Conservation (phyloP, 805 yeast genomes). For the Barnettozyma californica region DNA sequence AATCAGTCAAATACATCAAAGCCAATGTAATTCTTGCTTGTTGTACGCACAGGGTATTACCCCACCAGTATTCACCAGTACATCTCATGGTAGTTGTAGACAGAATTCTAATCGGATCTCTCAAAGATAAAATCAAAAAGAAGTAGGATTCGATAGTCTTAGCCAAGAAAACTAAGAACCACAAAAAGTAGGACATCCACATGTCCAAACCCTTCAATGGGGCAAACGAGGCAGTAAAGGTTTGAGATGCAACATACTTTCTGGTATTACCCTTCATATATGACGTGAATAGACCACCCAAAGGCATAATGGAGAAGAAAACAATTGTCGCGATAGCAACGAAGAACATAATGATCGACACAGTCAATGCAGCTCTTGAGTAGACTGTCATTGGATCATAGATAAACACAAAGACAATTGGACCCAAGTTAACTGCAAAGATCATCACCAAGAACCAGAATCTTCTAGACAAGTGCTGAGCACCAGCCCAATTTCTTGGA, state of each 20-base stretch:
- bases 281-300: slow-evolving; percentile 93
- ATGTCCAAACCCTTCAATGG: slow-evolving; percentile 80
- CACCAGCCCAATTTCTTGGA: slow-evolving; percentile 99
- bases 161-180: slow-evolving; percentile 87
- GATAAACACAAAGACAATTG: slow-evolving; percentile 79
- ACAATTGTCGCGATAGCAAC: slow-evolving; percentile 78
- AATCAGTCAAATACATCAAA: slow-evolving; percentile 87
- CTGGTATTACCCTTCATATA: slow-evolving; percentile 84
- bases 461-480: slow-evolving; percentile 91
- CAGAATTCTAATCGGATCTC: slow-evolving; percentile 92
- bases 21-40: slow-evolving; percentile 90
- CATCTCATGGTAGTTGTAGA: slow-evolving; percentile 88
- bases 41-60: slow-evolving; percentile 64
- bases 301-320: slow-evolving; percentile 91
- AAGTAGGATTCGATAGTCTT: slow-evolving; percentile 87
- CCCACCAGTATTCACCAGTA: slow-evolving; percentile 91
- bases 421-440: slow-evolving; percentile 71
- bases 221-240: slow-evolving; percentile 90
- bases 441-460: slow-evolving; percentile 66
- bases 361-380: slow-evolving; percentile 69
- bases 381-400: slow-evolving; percentile 64
- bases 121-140: slow-evolving; percentile 81
- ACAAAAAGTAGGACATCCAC: slow-evolving; percentile 92
- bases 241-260: slow-evolving; percentile 86
- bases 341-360: slow-evolving; percentile 84